Percentiles rank a stretch among this genome's conserved stretches.
Conservation (phyloP, 2,329 filamentous ascomycete genomes). For the Eutypella sp. region DNA sequence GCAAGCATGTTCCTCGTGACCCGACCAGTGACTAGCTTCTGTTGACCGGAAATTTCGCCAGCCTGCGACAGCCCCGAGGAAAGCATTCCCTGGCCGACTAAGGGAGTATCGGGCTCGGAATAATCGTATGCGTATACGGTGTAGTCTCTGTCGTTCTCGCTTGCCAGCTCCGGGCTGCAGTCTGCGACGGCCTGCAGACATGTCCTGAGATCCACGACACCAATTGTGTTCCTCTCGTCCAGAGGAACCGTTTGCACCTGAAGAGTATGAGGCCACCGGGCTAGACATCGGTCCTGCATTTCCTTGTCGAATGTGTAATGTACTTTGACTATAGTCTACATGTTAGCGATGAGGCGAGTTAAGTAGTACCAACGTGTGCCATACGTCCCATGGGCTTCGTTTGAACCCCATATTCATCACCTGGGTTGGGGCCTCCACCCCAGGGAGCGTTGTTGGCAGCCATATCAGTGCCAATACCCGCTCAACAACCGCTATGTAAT, state of each 20-base stretch:
- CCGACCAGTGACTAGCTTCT: slow-evolving; percentile 78
- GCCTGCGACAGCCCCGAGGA: slow-evolving; percentile 67
- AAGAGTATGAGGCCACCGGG: slow-evolving; percentile 74
- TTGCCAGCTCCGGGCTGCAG: slow-evolving; percentile 80
- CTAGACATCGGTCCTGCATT: slow-evolving; percentile 82
- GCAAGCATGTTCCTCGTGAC: slow-evolving; percentile 83
- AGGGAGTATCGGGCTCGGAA: slow-evolving; percentile 86
- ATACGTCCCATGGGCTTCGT: slow-evolving; percentile 64
- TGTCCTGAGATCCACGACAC: slow-evolving; percentile 78
- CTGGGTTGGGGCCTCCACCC: slow-evolving; percentile 18
- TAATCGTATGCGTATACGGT: slow-evolving; percentile 97
- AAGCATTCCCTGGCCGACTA: slow-evolving; percentile 93
- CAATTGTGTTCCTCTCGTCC: slow-evolving; percentile 76
- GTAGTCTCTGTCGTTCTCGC: slow-evolving; percentile 71
- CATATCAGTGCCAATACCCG: no score
- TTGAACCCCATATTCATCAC: slow-evolving; percentile 48
- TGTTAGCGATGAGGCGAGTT: slow-evolving; percentile 15
- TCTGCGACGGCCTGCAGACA: slow-evolving; percentile 78
- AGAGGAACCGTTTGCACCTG: slow-evolving; percentile 75
- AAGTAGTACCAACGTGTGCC: slow-evolving; percentile 25
- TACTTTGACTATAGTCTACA: slow-evolving; percentile 72
- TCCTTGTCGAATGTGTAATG: slow-evolving; percentile 93
- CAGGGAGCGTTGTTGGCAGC: slow-evolving; percentile 22
- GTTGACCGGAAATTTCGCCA: slow-evolving; percentile 33
- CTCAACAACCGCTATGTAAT: no score